Conservation (phyloP, 1,284 basidiomycete genomes). For the Apiotrichum siamense region DNA sequence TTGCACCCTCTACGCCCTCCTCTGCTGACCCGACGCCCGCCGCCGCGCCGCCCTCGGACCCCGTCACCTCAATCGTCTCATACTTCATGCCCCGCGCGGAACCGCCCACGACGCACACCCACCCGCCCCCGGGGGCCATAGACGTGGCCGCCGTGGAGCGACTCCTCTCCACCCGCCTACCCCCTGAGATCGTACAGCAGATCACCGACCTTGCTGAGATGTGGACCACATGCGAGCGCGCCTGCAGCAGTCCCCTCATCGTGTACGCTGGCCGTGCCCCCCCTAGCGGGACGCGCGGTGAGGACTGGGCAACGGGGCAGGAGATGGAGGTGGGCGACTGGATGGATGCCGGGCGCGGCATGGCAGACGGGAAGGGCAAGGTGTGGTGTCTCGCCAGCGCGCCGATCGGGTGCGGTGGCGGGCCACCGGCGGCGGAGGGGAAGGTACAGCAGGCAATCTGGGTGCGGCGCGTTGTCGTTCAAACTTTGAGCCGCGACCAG, state of each 20-base stretch:
- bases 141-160: slow-evolving; percentile 14
- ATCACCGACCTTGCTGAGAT: slow-evolving; percentile 29
- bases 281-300: slow-evolving; percentile 10
- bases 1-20: no score
- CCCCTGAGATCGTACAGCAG: slow-evolving; percentile 24
- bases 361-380: slow-evolving; percentile 22
- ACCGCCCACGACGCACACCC: slow-evolving; percentile 15
- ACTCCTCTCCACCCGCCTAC: slow-evolving; percentile 17
- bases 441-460: slow-evolving; percentile 7
- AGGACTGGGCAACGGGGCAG: slow-evolving; percentile 23
- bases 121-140: slow-evolving; percentile 1
- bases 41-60: no score
- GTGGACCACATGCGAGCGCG: slow-evolving; percentile 22
- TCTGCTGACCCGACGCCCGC: no score
- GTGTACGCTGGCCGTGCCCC: slow-evolving; percentile 18
- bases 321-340: slow-evolving; percentile 22
- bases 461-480: slow-evolving; percentile 26
- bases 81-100: slow-evolving; percentile 2
- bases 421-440: slow-evolving; percentile 1
- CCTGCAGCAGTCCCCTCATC: slow-evolving; percentile 13
- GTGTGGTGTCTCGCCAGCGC: slow-evolving; percentile 31
- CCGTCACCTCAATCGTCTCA: no score
- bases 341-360: slow-evolving; percentile 3
- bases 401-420: slow-evolving; percentile 24
- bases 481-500: slow-evolving; percentile 37